Conservation (phyloP, 768 basidiomycete species). For the Pleurotus sapidus region DNA sequence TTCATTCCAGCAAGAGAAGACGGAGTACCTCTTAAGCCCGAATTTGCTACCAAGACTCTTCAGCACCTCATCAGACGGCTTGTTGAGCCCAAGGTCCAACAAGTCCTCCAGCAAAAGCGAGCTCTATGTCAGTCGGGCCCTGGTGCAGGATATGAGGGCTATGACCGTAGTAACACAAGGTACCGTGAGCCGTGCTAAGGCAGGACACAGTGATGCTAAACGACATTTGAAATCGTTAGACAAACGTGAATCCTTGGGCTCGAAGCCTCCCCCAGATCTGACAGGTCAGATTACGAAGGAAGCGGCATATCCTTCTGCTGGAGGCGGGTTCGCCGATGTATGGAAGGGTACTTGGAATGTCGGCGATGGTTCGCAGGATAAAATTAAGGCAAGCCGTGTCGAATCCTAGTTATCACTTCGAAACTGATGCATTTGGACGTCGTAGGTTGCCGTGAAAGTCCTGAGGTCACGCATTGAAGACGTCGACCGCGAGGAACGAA, state of each 20-base stretch:
- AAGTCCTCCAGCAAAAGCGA: background rate
- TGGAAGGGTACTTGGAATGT: slow-evolving; percentile 35
- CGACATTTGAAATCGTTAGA: no score
- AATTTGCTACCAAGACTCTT: slow-evolving; percentile 33
- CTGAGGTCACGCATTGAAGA: slow-evolving; percentile 31
- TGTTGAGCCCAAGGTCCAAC: slow-evolving; percentile 7
- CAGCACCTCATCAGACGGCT: slow-evolving; percentile 14
- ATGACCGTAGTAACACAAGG: no score
- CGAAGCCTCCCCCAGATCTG: slow-evolving; percentile 21
- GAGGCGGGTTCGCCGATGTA: slow-evolving; percentile 43
- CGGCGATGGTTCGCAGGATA: slow-evolving; percentile 13
- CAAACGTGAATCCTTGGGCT: no score
- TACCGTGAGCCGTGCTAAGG: no score
- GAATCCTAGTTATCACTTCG: slow-evolving; percentile 6
- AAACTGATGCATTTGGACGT: background rate
- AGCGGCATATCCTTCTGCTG: slow-evolving; percentile 31
- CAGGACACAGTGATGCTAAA: no score
- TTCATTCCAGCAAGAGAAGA: slow-evolving; percentile 25
- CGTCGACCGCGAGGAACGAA: slow-evolving; percentile 25
- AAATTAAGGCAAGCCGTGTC: slow-evolving; percentile 11
- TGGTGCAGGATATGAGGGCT: no score
- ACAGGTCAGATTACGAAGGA: slow-evolving; percentile 27
- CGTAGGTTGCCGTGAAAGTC: slow-evolving; percentile 30
- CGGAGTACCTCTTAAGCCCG: slow-evolving; percentile 29
- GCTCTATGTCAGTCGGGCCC: no score